Evolutionary conservation across 148 eudicot genomes (phyloP).

Genomic region (Selenicereus undatus): DNA sequence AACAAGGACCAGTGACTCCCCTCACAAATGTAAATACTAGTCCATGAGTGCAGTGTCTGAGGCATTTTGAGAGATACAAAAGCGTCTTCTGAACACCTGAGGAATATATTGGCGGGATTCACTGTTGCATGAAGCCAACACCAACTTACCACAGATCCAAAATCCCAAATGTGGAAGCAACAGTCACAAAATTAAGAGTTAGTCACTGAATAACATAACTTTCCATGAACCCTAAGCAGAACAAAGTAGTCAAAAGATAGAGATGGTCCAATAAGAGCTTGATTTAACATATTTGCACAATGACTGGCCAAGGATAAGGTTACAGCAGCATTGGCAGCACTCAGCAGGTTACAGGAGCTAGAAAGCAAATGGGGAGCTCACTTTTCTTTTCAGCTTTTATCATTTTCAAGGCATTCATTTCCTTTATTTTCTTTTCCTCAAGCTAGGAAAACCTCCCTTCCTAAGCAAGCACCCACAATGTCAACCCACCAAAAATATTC

Average conservation of each 20-base stretch:
- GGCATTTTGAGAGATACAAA: not conserved
- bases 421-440: not conserved
- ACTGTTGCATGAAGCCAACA: not conserved
- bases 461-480: too few species aligned
- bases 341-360: too few species aligned
- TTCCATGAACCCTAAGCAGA: not conserved
- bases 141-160: not conserved
- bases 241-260: too few species aligned
- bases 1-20: not conserved
- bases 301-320: not conserved
- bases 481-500: too few species aligned
- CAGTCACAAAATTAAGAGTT: not conserved
- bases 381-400: not conserved
- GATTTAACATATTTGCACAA: too few species aligned
- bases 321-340: not conserved
- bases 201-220: not conserved
- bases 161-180: too few species aligned
- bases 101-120: not conserved
- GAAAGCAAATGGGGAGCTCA: too few species aligned
- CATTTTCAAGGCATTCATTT: not conserved
- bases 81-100: not conserved
- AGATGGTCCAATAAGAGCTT: not conserved
- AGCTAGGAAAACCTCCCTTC: not conserved
- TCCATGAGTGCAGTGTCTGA: not conserved
- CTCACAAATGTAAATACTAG: not conserved